These are phyloP conservation scores for Ophiocordyceps unilateralis DNA, from an alignment of 2,329 filamentous ascomycete species.

Conservation along the genomic window DNA sequence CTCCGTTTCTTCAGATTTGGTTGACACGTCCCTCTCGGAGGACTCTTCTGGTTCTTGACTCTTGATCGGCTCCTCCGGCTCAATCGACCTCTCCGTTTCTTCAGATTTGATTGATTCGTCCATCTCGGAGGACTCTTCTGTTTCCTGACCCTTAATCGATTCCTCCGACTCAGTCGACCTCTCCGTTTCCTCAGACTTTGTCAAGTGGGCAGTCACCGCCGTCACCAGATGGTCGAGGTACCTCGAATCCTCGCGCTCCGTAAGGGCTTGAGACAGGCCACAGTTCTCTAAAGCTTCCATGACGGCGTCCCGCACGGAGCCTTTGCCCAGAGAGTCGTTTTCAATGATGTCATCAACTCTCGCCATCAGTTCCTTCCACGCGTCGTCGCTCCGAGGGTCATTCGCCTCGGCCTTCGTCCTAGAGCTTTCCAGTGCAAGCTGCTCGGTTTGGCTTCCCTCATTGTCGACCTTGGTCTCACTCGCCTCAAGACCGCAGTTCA, in stretches of 20 bases:
- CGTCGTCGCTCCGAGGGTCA: conserved; percentile 15
- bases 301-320: conserved; percentile 34
- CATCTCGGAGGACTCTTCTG: background rate
- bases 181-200: conserved; percentile 1
- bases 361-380: conserved; percentile 36
- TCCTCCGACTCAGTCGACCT: conserved; percentile 4
- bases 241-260: conserved; percentile 25
- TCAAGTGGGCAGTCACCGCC: conserved; percentile 22
- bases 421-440: conserved; percentile 3
- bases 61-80: background rate
- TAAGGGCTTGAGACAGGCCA: conserved; percentile 28
- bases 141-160: background rate
- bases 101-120: background rate
- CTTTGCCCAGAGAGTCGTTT: conserved; percentile 35
- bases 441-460: conserved; percentile 5
- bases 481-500: conserved; percentile 28
- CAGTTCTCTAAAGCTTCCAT: conserved; percentile 37
- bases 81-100: background rate
- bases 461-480: conserved; percentile 8
- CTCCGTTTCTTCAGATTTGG: background rate
- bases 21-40: background rate
- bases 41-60: background rate
- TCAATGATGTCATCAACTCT: conserved; percentile 40
- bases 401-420: conserved; percentile 5
- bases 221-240: conserved; percentile 34